Percentiles rank a stretch among this genome's conserved stretches.
These are phyloP conservation scores for Paraphoma sp. DNA, from an alignment of 2,329 filamentous ascomycete species.

Conservation along the genomic window DNA sequence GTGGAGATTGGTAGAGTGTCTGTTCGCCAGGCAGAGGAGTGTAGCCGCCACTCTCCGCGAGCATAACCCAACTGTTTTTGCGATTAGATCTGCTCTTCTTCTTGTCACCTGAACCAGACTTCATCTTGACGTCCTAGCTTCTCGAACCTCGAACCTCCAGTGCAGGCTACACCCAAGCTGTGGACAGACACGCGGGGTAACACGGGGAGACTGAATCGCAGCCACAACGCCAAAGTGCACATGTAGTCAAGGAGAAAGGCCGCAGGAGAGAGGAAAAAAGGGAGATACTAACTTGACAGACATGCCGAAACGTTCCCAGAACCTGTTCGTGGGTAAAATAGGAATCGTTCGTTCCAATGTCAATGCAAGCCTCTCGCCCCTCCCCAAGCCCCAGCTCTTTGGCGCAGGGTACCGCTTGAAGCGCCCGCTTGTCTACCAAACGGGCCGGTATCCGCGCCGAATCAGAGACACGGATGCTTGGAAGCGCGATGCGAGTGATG, in stretches of 20 bases:
- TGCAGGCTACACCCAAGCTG: slow-evolving; percentile 6
- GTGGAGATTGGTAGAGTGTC: slow-evolving; percentile 79
- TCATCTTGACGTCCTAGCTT: slow-evolving; percentile 7
- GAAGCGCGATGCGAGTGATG: slow-evolving; percentile 30
- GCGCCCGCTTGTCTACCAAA: slow-evolving; percentile 20
- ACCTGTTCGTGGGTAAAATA: slow-evolving; percentile 28
- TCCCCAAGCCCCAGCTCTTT: slow-evolving; percentile 8
- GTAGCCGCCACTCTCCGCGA: slow-evolving; percentile 74
- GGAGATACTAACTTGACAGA: slow-evolving; percentile 49
- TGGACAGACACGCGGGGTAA: slow-evolving; percentile 12
- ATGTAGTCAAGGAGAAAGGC: neutral
- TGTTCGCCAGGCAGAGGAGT: slow-evolving; percentile 85
- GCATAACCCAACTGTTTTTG: slow-evolving; percentile 84
- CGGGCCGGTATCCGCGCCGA: slow-evolving; percentile 27
- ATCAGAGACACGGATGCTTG: slow-evolving; percentile 19
- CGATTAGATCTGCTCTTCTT: slow-evolving; percentile 40
- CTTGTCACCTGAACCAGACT: slow-evolving; percentile 17
- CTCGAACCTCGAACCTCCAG: neutral
- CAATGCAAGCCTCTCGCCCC: slow-evolving; percentile 26
- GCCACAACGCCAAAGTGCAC: slow-evolving; percentile 4
- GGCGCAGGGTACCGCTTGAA: slow-evolving; percentile 26
- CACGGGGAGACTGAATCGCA: slow-evolving; percentile 6
- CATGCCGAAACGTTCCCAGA: slow-evolving; percentile 34
- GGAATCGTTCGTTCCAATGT: slow-evolving; percentile 24
- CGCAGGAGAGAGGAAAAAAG: slow-evolving; percentile 3